Base-by-base conservation (phyloP, 345 rosid species). In the Melaleuca alternifolia region DNA sequence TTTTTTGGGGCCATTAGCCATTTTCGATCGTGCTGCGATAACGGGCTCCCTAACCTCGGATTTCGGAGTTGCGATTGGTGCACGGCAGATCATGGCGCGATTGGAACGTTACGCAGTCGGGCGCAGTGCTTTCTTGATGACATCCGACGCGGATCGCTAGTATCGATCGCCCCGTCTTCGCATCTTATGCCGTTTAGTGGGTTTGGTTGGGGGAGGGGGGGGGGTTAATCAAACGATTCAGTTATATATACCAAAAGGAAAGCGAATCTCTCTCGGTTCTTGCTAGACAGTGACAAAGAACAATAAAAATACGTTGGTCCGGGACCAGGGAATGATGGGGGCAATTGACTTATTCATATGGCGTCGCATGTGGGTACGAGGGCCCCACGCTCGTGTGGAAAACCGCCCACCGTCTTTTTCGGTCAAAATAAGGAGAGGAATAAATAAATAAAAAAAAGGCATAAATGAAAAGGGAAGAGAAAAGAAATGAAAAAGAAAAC, bases 1-100 rank as follows among this genome's bases (percentile, higher is more conserved):
- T 30, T 62, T 62, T 3, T 0, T 3, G 3, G 15, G 1, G 3
- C 30, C 11, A 3, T 0, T 3, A n/a, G 1, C 15, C 24, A 3
- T 15, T 30, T 33, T n/a, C 1, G 1, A 2, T 30, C 4, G 24
- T 5, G 0, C 37, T 3, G 11, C 2, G 20, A 65, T 2, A 0
- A 65, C 1, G 16, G 24, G 8, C 2, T 71, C 0, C 1, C 0
- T 5, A 4, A 18, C 6, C 44, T 33, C 11, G 79, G 37, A 18
- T 54, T 11, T 30, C 21, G 30, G 30, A 62, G 11, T 3, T 1
- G 11, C 10, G 15, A 0, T 8, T 2, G 0, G 2, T 61, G 33
- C 3, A 1, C 2, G 28, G 33, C 2, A 0, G 0, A 61, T 61
- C 7, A 71, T 12, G 5, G 5, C 24, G 8, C 2, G 48, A 18